These are phyloP conservation scores for Blastomyces emzantsi DNA, from an alignment of 2,329 filamentous ascomycete genomes.

Conservation along the genomic window DNA sequence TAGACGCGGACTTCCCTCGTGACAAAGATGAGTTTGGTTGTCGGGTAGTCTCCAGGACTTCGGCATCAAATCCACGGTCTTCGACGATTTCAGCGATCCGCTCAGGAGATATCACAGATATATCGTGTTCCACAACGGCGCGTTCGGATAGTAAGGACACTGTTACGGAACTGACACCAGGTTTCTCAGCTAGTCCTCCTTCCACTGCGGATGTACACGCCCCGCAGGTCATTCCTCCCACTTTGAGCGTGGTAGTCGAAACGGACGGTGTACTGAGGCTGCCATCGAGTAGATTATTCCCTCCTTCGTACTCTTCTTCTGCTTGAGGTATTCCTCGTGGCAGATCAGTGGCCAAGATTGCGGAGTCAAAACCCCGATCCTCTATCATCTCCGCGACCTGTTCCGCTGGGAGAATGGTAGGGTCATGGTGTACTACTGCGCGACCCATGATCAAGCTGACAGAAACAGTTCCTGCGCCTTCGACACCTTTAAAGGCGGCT, in stretches of 20 bases:
- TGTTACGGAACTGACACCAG: conserved; percentile 65
- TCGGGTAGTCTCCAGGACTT: conserved; percentile 53
- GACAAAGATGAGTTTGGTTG: conserved; percentile 26
- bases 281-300: conserved; percentile 20
- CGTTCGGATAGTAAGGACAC: conserved; percentile 78
- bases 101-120: conserved; percentile 41
- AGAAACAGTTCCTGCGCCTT: conserved; percentile 76
- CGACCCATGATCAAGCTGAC: conserved; percentile 93
- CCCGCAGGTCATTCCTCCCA: conserved; percentile 87
- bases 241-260: conserved; percentile 64
- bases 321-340: conserved; percentile 44
- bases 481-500: conserved; percentile 72
- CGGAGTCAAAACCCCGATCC: conserved; percentile 83
- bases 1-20: conserved; percentile 23
- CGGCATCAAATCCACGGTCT: conserved; percentile 42
- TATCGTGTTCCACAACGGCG: conserved; percentile 75
- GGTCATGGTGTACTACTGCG: conserved; percentile 88
- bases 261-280: conserved; percentile 23
- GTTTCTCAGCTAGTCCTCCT: conserved; percentile 64
- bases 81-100: conserved; percentile 44
- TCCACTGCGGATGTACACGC: conserved; percentile 83
- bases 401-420: conserved; percentile 61
- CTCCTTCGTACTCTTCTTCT: conserved; percentile 24
- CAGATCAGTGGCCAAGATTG: conserved; percentile 74
- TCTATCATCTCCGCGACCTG: conserved; percentile 78